Conservation (phyloP, 2,329 filamentous ascomycete species). For the Trichoderma sp. region DNA sequence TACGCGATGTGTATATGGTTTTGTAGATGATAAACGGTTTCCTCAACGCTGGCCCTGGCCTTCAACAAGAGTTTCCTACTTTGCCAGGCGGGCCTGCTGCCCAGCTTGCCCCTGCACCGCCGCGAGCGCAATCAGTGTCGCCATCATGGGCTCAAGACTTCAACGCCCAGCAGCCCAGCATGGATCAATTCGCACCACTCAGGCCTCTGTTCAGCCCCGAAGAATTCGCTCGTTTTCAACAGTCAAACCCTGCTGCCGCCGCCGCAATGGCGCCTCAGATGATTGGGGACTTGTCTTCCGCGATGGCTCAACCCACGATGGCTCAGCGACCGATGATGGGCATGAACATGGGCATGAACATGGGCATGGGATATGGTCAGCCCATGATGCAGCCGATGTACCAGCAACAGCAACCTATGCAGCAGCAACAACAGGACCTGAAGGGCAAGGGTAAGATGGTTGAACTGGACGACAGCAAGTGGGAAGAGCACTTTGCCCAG, state of each 20-base stretch:
- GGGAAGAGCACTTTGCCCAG: constrained; percentile 95
- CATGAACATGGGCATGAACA: constrained; percentile 53
- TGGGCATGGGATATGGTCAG: constrained; percentile 54
- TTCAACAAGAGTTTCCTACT: constrained; percentile 56
- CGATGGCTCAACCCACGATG: constrained; percentile 50
- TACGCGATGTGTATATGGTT: constrained; percentile 24
- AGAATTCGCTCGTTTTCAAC: constrained; percentile 86
- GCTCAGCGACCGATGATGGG: constrained; percentile 63
- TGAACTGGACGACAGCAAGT: constrained; percentile 89
- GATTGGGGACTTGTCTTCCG: constrained; percentile 54
- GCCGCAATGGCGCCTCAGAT: constrained; percentile 57
- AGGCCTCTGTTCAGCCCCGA: constrained; percentile 71
- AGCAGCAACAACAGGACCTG: constrained; percentile 52
- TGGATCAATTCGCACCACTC: constrained; percentile 68
- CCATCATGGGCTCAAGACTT: constrained; percentile 58
- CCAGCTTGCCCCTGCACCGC: constrained; percentile 53
- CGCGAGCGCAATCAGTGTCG: constrained; percentile 55
- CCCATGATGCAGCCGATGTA: constrained; percentile 56
- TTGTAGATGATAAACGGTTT: constrained; percentile 89
- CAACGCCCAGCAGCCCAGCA: constrained; percentile 62
- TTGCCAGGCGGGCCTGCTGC: constrained; percentile 51
- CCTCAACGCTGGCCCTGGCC: constrained; percentile 71
- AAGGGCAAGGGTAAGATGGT: constrained; percentile 92
- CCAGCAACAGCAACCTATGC: constrained; percentile 51
- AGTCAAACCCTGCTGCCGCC: constrained; percentile 61